A percentile compares a stretch with the other conserved stretches of the same genome.
Conservation (phyloP, 352 stramenopile genomes). For the Pythium scleroteichum region DNA sequence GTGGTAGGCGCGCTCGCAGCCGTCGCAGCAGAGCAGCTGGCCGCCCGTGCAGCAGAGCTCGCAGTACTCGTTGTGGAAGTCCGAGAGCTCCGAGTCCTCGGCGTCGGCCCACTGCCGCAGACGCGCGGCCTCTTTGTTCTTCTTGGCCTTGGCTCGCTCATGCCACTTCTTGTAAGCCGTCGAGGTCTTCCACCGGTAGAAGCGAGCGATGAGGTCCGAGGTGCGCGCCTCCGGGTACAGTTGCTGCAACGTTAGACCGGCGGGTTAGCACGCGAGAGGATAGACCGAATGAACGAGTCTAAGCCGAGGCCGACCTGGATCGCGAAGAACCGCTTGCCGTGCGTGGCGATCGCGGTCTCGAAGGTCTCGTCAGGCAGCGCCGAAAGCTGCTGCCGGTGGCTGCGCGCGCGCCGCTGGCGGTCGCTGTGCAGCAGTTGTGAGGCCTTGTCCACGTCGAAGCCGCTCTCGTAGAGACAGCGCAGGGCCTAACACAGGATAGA, state of each 20-base stretch:
- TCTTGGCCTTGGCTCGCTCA: constrained; percentile 37
- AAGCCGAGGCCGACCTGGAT: constrained; percentile 46
- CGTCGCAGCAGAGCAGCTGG: constrained; percentile 65
- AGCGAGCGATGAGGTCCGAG: constrained; percentile 55
- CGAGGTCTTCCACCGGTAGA: constrained; percentile 73
- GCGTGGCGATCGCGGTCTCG: constrained; percentile 35
- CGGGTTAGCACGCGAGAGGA: too few relatives aligned
- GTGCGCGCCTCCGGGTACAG: constrained; percentile 37
- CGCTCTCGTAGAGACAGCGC: constrained; percentile 56
- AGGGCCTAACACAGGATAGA: constrained; percentile 43
- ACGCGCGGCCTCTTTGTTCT: constrained; percentile 44
- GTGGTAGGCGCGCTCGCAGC: constrained; percentile 69
- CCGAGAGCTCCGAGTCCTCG: constrained; percentile 36
- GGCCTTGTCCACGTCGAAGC: constrained; percentile 49
- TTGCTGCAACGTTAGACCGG: constrained; percentile 34
- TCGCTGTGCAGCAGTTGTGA: constrained; percentile 37
- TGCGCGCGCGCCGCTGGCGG: constrained; percentile 33
- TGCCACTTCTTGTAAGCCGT: constrained; percentile 51
- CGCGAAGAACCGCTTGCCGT: constrained; percentile 66
- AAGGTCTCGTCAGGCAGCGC: constrained; percentile 43
- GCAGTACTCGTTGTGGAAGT: constrained; percentile 66
- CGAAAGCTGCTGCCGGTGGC: constrained; percentile 27
- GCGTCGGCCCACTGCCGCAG: constrained; percentile 47
- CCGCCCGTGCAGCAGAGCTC: constrained; percentile 69
- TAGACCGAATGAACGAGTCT: too few relatives aligned